A percentile compares a stretch with the other conserved stretches of the same genome.
Conservation (phyloP, 108 stramenopile genomes). For the Conticribra guillardii region DNA sequence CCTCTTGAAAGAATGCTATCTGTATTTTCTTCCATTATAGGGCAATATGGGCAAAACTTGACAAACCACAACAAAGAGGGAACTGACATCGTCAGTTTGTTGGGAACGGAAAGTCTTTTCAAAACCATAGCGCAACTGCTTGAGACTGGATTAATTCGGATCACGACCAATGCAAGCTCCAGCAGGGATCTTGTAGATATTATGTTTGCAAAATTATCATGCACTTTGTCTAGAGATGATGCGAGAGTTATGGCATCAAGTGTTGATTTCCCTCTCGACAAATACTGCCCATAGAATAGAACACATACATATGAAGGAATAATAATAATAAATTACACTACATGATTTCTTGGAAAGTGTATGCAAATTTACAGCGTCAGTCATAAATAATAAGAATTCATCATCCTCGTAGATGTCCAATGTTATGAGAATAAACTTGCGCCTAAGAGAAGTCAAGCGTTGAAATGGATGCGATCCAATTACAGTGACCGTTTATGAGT, state of each 20-base stretch:
- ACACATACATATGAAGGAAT: background rate
- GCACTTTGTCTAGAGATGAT: slow-evolving; percentile 42
- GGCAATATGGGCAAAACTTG: slow-evolving; percentile 57
- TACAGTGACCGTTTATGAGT: too few relatives aligned
- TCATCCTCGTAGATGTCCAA: too few relatives aligned
- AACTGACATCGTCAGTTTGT: background rate
- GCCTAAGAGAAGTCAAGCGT: too few relatives aligned
- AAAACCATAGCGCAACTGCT: slow-evolving; percentile 37
- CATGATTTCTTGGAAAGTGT: too few relatives aligned
- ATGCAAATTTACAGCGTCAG: too few relatives aligned
- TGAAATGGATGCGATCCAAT: too few relatives aligned
- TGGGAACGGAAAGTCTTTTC: slow-evolving; percentile 42
- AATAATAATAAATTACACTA: background rate
- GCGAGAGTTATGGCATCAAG: slow-evolving; percentile 42
- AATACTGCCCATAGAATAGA: slow-evolving; percentile 25
- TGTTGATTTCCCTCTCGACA: slow-evolving; percentile 54
- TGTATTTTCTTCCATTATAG: slow-evolving; percentile 59
- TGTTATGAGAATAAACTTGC: too few relatives aligned
- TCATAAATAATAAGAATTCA: too few relatives aligned
- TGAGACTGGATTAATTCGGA: slow-evolving; percentile 36
- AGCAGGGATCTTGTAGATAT: slow-evolving; percentile 27
- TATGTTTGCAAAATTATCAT: slow-evolving; percentile 39
- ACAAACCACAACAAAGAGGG: slow-evolving; percentile 2
- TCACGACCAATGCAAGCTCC: slow-evolving; percentile 13
- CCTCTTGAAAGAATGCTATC: slow-evolving; percentile 72